phyloP scores from a whole-genome alignment of 108 stramenopile species.

The Aurantiochytrium sp. region DNA sequence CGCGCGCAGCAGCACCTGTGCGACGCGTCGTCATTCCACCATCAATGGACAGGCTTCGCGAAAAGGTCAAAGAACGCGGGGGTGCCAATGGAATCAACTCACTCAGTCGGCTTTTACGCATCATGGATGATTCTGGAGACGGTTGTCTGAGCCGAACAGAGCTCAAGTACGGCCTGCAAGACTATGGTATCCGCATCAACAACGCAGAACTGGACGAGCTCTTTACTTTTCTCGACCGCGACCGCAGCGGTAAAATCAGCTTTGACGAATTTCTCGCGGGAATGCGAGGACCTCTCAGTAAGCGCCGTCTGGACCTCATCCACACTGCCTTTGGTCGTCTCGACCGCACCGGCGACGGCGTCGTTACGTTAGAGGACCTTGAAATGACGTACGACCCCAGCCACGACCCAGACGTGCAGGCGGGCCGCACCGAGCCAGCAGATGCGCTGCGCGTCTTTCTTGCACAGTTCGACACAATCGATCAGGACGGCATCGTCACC shows the following conservation, averaged over 20 bases:
- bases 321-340: conserved; percentile 43
- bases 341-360: conserved; percentile 39
- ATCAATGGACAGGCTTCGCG: conserved; percentile 16
- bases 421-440: conserved; percentile 30
- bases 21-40: background rate
- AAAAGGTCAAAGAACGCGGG: background rate
- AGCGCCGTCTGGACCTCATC: conserved; percentile 35
- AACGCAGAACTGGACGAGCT: conserved; percentile 43
- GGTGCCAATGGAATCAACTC: conserved; percentile 35
- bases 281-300: conserved; percentile 43
- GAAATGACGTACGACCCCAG: conserved; percentile 36
- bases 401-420: conserved; percentile 47
- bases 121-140: conserved; percentile 44
- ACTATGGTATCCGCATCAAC: conserved; percentile 38
- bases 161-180: conserved; percentile 50
- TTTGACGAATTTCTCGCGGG: conserved; percentile 52
- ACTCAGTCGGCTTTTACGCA: conserved; percentile 41
- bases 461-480: conserved; percentile 41
- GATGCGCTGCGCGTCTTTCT: conserved; percentile 48
- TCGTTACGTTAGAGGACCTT: conserved; percentile 37
- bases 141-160: conserved; percentile 34
- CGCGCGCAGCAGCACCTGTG: background rate
- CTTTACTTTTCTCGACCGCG: conserved; percentile 48
- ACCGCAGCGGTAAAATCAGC: conserved; percentile 31
- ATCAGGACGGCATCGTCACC: conserved; percentile 55